These are phyloP conservation scores for Capillidium heterosporum DNA, from an alignment of 371 early-diverging fungal genomes.

Conservation along the genomic window DNA sequence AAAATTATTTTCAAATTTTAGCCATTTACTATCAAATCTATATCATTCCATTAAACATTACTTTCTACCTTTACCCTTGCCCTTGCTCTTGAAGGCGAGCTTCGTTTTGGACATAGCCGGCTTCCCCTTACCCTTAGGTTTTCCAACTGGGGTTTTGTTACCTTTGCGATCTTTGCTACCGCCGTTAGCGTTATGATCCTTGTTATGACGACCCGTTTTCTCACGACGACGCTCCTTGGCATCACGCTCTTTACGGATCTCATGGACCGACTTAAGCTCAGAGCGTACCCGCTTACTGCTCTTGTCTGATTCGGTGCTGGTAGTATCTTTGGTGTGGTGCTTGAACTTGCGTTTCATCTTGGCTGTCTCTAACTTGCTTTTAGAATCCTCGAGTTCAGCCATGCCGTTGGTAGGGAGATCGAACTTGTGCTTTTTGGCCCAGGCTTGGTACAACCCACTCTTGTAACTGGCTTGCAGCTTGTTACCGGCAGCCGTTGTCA, in stretches of 20 bases:
- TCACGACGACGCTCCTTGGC: constrained; percentile 52
- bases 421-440: constrained; percentile 73
- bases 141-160: too few species aligned
- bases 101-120: too few species aligned
- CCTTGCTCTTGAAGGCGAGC: too few species aligned
- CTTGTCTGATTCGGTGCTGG: constrained; percentile 43
- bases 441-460: constrained; percentile 53
- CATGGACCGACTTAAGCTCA: constrained; percentile 66
- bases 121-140: too few species aligned
- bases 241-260: constrained; percentile 70
- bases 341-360: constrained; percentile 32
- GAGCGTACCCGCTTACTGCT: constrained; percentile 58
- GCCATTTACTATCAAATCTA: too few species aligned
- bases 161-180: background rate
- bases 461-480: constrained; percentile 80
- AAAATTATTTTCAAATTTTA: too few species aligned
- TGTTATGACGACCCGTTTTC: constrained; percentile 36
- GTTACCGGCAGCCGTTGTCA: constrained; percentile 80
- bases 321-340: constrained; percentile 42
- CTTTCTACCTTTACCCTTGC: too few species aligned
- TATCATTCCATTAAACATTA: too few species aligned
- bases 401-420: constrained; percentile 72
- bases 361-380: constrained; percentile 13
- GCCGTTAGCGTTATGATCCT: background rate
- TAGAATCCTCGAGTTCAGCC: constrained; percentile 31